These are phyloP conservation scores for Claviceps arundinis DNA, from an alignment of 2,329 filamentous ascomycete species.

Conservation along the genomic window DNA sequence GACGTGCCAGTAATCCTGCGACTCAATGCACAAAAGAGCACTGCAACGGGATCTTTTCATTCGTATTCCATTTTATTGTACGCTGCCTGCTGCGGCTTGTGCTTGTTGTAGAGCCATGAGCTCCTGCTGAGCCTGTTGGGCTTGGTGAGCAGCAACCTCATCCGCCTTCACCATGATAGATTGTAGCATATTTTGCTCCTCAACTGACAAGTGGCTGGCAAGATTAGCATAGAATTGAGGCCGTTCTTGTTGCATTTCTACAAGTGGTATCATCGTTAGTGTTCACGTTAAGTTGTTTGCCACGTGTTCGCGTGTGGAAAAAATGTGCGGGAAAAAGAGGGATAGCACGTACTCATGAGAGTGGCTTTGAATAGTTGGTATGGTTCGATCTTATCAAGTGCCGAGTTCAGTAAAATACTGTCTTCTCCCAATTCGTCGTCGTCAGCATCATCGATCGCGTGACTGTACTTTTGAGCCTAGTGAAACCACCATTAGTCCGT, in stretches of 20 bases:
- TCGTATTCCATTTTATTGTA: constrained; percentile 6
- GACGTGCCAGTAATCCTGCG: neutral
- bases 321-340: neutral
- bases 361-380: constrained; percentile 79
- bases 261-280: neutral
- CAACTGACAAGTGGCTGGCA: constrained; percentile 61
- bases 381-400: constrained; percentile 87
- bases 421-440: constrained; percentile 89
- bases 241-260: constrained; percentile 81
- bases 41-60: neutral
- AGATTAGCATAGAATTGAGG: constrained; percentile 77
- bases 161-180: constrained; percentile 55
- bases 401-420: constrained; percentile 82
- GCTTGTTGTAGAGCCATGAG: constrained; percentile 17
- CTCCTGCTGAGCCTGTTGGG: constrained; percentile 10
- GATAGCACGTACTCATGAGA: constrained; percentile 56
- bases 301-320: neutral
- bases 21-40: neutral
- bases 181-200: constrained; percentile 73
- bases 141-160: constrained; percentile 23
- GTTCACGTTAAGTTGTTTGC: neutral
- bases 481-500: neutral
- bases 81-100: neutral
- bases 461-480: constrained; percentile 71
- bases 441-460: constrained; percentile 53